These are phyloP conservation scores for Trichoderma parareesei DNA, from an alignment of 495 filamentous ascomycete genomes.

Conservation along the genomic window DNA sequence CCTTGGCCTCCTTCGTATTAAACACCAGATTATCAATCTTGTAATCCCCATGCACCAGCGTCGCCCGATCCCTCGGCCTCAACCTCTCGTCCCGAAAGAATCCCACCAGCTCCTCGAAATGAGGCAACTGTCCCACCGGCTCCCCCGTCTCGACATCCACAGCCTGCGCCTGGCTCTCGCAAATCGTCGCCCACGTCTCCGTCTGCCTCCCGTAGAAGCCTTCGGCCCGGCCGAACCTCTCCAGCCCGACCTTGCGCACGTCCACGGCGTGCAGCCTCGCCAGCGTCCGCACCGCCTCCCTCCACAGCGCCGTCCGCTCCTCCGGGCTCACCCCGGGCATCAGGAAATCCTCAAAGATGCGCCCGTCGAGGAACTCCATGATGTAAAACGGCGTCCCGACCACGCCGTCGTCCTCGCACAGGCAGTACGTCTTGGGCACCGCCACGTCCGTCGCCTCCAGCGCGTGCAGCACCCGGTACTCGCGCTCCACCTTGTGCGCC, in stretches of 20 bases:
- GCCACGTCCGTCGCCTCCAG: conserved; percentile 73
- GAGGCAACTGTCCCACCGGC: conserved; percentile 72
- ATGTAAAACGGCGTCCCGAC: conserved; percentile 93
- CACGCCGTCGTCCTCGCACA: conserved; percentile 73
- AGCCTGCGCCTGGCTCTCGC: conserved; percentile 63
- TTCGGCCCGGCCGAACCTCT: conserved; percentile 59
- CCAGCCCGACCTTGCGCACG: conserved; percentile 55
- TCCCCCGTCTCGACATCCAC: conserved; percentile 67
- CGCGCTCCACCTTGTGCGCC: conserved; percentile 91
- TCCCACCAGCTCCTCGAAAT: conserved; percentile 67
- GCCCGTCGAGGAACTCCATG: conserved; percentile 87
- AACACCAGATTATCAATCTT: conserved; percentile 98
- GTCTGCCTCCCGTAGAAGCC: conserved; percentile 89
- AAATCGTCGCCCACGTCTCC: conserved; percentile 69
- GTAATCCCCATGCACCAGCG: conserved; percentile 89
- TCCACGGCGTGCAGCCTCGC: conserved; percentile 75
- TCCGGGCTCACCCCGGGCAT: conserved; percentile 64
- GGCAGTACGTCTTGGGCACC: conserved; percentile 73
- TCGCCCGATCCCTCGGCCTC: conserved; percentile 70
- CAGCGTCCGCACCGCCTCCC: conserved; percentile 72
- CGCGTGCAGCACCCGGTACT: conserved; percentile 83
- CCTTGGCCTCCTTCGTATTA: conserved; percentile 75
- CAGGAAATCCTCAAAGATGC: conserved; percentile 82
- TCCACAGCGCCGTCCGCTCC: conserved; percentile 76
- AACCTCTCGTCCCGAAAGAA: conserved; percentile 63